Base-by-base conservation (phyloP, 1,284 basidiomycete genomes). In the Pseudozyma thailandica region DNA sequence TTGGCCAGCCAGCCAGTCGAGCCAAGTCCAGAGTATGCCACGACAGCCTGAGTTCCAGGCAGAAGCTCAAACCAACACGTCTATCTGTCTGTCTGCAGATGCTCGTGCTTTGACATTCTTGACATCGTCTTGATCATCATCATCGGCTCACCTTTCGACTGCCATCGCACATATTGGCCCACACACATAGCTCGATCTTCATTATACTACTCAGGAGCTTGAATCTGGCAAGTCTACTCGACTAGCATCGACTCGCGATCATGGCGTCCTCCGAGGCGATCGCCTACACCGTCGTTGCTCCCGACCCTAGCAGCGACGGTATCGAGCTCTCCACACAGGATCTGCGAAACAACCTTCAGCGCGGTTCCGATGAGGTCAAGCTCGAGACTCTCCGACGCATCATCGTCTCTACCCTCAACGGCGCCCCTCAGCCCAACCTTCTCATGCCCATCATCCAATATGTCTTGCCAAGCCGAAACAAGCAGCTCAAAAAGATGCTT, bases 371-470 rank as follows among this genome's bases (percentile, higher is more conserved):
- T 85, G 95, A 98, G 78, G 90, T 94, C 86, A 98, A 98, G 87
- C 86, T 97, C 80, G 94, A 98, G 85, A 94, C 94, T 78, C 90
- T 98, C 86, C 89, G 94, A 82, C 91, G 90, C 85, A 96, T 99
- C 85, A 92, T 98, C 78, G 88, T 94, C 61, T 90, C 92, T 43
- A 98, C 94, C 45, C 90, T 97, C 84, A 98, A 97, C 86, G 95
- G 95, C 28, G 93, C 93, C 83, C 88, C 91, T 73, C 84, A 96
- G 91, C 92, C 94, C 20, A 86, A 89, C 47, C 85, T 98, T 50
- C 88, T 98, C 84, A 98, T 98, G 95, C 93, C 94, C 18, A 91
- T 98, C 84, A 98, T 99, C 77, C 96, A 99, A 88, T 98, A 90
- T 86, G 91, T 94, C 54, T 87, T 98, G 86, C 96, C 96, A 23